Evolutionary conservation across 2,329 filamentous ascomycete species (phyloP).

Genomic region (Metarhizium brunneum): DNA sequence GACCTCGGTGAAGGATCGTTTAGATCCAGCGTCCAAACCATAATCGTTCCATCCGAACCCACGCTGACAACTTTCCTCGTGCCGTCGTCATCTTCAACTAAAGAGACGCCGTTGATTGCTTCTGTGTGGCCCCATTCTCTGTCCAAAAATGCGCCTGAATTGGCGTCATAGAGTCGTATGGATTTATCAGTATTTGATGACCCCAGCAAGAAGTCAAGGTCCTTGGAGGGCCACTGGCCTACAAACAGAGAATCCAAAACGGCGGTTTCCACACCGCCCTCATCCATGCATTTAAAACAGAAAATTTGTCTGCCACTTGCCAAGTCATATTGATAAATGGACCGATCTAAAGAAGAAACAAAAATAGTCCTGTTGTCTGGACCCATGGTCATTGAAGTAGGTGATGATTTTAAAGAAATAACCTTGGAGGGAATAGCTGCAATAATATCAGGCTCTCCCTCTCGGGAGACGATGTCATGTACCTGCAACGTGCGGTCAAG

Average conservation of each 20-base stretch:
- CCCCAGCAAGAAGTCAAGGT: conserved; percentile 64
- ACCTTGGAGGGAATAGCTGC: conserved; percentile 71
- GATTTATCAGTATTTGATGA: conserved; percentile 94
- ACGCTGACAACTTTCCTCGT: conserved; percentile 59
- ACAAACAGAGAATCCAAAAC: conserved; percentile 71
- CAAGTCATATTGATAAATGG: conserved; percentile 52
- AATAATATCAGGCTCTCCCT: conserved; percentile 52
- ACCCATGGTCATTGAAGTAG: conserved; percentile 70
- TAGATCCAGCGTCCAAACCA: conserved; percentile 61
- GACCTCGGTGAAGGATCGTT: conserved; percentile 32
- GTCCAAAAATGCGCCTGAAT: conserved; percentile 67
- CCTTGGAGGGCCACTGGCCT: conserved; percentile 44
- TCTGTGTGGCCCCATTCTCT: conserved; percentile 95
- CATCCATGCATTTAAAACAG: conserved; percentile 76
- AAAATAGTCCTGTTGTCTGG: conserved; percentile 50
- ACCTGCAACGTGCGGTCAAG: conserved; percentile 81
- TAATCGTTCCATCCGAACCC: conserved; percentile 71
- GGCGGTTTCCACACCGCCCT: conserved; percentile 70
- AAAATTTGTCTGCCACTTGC: conserved; percentile 58
- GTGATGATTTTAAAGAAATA: conserved; percentile 77
- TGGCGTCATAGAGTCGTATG: conserved; percentile 76
- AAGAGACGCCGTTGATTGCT: conserved; percentile 74
- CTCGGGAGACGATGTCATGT: conserved; percentile 65
- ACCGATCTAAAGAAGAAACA: conserved; percentile 52
- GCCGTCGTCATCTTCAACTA: conserved; percentile 53